Evolutionary conservation across 805 yeast species (phyloP).

Genomic region (Yarrowia divulgata): DNA sequence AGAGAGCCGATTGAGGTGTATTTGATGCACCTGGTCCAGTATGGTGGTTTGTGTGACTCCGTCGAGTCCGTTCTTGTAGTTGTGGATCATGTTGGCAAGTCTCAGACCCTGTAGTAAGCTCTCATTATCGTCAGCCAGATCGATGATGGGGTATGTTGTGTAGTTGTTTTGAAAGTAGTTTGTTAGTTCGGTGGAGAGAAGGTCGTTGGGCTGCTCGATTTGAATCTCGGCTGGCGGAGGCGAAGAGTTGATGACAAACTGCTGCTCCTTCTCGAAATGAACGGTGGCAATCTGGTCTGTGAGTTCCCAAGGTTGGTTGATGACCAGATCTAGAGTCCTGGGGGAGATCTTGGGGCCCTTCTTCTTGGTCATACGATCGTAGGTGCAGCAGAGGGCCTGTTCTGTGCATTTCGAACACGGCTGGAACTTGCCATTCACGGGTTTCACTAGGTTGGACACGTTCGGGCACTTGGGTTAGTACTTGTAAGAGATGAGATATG

Average conservation of each 20-base stretch:
- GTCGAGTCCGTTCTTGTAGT: constrained; percentile 2
- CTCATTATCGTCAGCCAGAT: constrained; percentile 13
- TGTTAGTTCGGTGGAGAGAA: not conserved
- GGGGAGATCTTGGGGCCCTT: constrained; percentile 27
- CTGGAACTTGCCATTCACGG: constrained; percentile 14
- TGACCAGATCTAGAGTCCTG: constrained; percentile 9
- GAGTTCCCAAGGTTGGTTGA: constrained; percentile 29
- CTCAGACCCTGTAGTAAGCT: not conserved
- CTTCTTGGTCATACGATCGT: constrained; percentile 8
- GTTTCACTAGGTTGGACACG: constrained; percentile 3
- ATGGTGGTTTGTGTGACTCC: not conserved
- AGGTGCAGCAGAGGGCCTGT: constrained; percentile 4
- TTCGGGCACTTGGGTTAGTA: constrained; percentile 18
- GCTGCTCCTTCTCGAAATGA: constrained; percentile 15
- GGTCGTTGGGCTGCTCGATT: not conserved
- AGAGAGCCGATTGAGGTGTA: constrained; percentile 18
- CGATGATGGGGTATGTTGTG: constrained; percentile 19
- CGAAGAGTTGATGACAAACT: not conserved
- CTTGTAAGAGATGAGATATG: too few relatives aligned
- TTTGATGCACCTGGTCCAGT: constrained; percentile 9
- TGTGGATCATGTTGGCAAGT: constrained; percentile 15
- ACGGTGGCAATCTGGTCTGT: constrained; percentile 10
- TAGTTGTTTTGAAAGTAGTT: constrained; percentile 12
- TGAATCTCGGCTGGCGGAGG: not conserved
- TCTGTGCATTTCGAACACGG: constrained; percentile 9